Evolutionary conservation across 495 filamentous ascomycete species (phyloP), one percentile per base, ranked within the genome.

Genomic region (Xylaria longipes): DNA sequence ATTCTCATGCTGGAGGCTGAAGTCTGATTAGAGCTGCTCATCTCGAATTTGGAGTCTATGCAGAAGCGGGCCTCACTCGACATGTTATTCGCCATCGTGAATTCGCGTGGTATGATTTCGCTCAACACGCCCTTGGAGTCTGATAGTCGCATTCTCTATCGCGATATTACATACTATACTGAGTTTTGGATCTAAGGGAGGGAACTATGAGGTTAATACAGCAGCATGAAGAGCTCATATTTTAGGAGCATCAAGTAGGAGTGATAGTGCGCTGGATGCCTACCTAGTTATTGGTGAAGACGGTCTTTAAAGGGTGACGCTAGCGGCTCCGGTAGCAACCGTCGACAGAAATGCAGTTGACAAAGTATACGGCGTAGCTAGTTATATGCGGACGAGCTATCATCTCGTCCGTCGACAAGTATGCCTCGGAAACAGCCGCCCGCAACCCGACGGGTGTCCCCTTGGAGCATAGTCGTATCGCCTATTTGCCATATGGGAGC

Each of bases 341-440:
- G 31, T 56, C 25, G 11, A 56, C 50, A 29, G 14, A 14, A 60
- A 35, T 35, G 20, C 33, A 37, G 17, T 22, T 8, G 29, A 37
- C 31, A 60, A 35, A n/a, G 31, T 60, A 27, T 20, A 37, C 56
- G 27, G n/a, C 31, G 15, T 37, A 50, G 20, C 17, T 52, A 50
- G 20, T 25, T 52, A 45, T 52, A 20, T 35, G 35, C 57, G 45
- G 50, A n/a, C 25, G 41, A 27, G 15, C 43, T 62, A 41, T 67
- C 66, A 62, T 39, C 31, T 39, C 12, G 37, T 39, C 35, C 17
- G 60, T 27, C n/a, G n/a, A 43, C 39, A 4, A n/a, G 37, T 71
- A 35, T 29, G 37, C 46, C 69, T 57, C 69, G 60, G 69, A 65
- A 65, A 58, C 60, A 65, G 69, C 69, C 60, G 69, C 50, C 69